Conservation (phyloP, 208 protist genomes). For the Leishmania martiniquensis region DNA sequence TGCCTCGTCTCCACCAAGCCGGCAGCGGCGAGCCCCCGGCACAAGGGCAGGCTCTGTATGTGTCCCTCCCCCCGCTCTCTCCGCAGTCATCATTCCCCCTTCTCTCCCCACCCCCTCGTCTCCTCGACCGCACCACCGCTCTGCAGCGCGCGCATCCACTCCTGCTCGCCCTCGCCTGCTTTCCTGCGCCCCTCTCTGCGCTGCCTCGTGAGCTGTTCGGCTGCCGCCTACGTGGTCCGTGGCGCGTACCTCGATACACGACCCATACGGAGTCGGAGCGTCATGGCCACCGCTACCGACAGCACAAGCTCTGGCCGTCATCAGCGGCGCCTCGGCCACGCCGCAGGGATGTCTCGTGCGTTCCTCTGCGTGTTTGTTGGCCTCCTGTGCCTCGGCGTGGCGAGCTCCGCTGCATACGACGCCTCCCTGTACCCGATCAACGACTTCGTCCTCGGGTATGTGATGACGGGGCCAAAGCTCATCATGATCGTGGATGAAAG, state of each 20-base stretch:
- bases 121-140: not conserved
- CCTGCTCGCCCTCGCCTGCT: not conserved
- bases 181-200: not conserved
- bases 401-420: slow-evolving; percentile 9
- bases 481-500: not conserved
- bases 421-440: slow-evolving; percentile 16
- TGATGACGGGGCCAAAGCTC: slow-evolving; percentile 1
- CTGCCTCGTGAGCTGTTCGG: not conserved
- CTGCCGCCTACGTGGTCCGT: not conserved
- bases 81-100: not conserved
- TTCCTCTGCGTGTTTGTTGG: not conserved
- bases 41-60: not conserved
- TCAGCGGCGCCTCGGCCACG: not conserved
- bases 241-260: not conserved
- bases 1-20: not conserved
- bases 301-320: not conserved
- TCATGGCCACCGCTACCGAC: not conserved
- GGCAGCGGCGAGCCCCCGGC: not conserved
- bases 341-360: not conserved
- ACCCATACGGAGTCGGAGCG: not conserved
- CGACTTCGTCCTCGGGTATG: slow-evolving; percentile 12
- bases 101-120: not conserved
- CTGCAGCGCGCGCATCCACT: not conserved
- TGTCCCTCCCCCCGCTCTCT: not conserved
- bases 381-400: slow-evolving; percentile 7